phyloP scores from a whole-genome alignment of 2,329 filamentous ascomycete genomes.

The Colletotrichum euphorbiae region DNA sequence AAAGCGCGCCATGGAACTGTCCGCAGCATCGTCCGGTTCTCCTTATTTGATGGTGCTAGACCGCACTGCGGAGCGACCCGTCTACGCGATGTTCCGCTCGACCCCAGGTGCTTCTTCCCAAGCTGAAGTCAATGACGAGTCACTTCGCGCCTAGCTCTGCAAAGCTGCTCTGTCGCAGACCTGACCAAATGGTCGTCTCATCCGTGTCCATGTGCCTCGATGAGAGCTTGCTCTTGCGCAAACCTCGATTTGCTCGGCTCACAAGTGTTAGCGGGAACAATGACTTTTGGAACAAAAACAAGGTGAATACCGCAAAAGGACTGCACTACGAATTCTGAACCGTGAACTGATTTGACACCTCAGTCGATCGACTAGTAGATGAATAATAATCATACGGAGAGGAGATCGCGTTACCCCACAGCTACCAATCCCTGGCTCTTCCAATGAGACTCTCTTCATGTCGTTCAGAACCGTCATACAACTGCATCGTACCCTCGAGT shows the following conservation, averaged over 20 bases:
- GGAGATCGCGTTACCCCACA: background rate
- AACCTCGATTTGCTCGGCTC: too few relatives aligned
- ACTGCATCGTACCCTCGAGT: background rate
- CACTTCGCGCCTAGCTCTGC: too few relatives aligned
- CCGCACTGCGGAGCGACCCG: background rate
- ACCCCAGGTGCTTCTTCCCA: too few relatives aligned
- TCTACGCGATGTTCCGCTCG: background rate
- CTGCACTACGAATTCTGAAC: too few relatives aligned
- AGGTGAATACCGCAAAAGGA: too few relatives aligned
- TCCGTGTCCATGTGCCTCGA: too few relatives aligned
- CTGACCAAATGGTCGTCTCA: background rate
- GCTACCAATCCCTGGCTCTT: background rate
- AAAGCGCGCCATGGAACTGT: background rate
- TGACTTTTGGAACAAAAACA: too few relatives aligned
- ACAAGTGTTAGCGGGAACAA: too few relatives aligned
- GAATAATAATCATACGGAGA: background rate
- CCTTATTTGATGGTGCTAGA: background rate
- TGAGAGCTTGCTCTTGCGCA: too few relatives aligned
- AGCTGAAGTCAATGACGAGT: too few relatives aligned
- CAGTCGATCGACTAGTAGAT: background rate
- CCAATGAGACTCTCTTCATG: background rate
- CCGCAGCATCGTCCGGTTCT: background rate
- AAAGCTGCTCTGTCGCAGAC: too few relatives aligned
- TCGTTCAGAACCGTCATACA: background rate
- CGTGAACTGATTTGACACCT: background rate